Evolutionary conservation across 306 rosid species (phyloP).

Genomic region (Lagenaria siceraria): DNA sequence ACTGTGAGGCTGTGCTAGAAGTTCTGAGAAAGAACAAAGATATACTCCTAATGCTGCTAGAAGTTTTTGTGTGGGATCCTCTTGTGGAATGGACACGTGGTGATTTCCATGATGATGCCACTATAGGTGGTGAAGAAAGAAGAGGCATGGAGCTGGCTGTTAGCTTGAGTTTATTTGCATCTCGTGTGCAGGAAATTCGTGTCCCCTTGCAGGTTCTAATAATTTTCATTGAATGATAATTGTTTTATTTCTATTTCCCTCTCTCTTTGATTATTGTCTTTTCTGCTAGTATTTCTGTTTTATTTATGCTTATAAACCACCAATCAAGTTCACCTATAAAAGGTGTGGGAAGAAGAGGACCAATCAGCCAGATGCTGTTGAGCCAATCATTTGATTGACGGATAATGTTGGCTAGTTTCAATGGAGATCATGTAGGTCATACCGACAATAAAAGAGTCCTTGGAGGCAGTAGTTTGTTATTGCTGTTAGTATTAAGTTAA

Average conservation of each 20-base stretch:
- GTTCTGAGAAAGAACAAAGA: conserved; percentile 82
- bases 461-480: background rate
- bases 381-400: background rate
- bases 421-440: background rate
- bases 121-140: conserved; percentile 97
- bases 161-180: conserved; percentile 92
- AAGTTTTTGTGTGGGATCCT: conserved; percentile 95
- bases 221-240: conserved; percentile 2
- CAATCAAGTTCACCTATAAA: background rate
- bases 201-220: conserved; percentile 79
- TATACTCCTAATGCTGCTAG: conserved; percentile 74
- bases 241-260: background rate
- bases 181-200: conserved; percentile 95
- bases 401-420: background rate
- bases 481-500: background rate
- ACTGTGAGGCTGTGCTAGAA: conserved; percentile 72
- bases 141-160: conserved; percentile 99
- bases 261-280: background rate
- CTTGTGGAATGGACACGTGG: conserved; percentile 97
- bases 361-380: background rate
- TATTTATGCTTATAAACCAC: background rate
- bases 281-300: background rate
- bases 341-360: background rate
- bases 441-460: background rate
- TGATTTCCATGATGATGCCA: conserved; percentile 92